phyloP scores from a whole-genome alignment of 2,329 filamentous ascomycete species.

The Pseudogymnoascus sp. region DNA sequence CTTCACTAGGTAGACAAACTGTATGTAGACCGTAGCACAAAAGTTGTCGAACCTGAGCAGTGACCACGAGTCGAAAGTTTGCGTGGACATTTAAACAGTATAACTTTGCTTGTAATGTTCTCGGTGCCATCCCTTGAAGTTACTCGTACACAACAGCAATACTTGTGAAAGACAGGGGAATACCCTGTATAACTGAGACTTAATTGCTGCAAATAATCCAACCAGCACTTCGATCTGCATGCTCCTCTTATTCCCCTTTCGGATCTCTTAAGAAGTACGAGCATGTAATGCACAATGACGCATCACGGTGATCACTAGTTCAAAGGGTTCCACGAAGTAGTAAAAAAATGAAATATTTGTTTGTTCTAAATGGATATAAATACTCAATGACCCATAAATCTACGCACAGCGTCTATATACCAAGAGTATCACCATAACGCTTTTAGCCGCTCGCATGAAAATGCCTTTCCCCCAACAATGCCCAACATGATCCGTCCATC shows the following conservation, averaged over 20 bases:
- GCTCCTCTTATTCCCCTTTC: not conserved
- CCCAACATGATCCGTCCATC: constrained; percentile 1
- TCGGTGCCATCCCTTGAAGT: not conserved
- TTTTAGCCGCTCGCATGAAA: constrained; percentile 7
- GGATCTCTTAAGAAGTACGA: not conserved
- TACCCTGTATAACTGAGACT: not conserved
- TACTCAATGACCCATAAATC: not conserved
- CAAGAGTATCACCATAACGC: constrained; percentile 6
- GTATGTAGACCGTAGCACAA: not conserved
- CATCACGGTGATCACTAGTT: not conserved
- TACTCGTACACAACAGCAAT: not conserved
- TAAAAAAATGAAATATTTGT: no score
- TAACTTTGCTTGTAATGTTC: not conserved
- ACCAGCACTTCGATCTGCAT: not conserved
- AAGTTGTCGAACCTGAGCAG: not conserved
- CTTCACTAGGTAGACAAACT: not conserved
- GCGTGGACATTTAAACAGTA: not conserved
- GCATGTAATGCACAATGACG: not conserved
- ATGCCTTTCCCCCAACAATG: constrained; percentile 5
- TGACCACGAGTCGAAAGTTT: not conserved
- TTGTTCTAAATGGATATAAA: not conserved
- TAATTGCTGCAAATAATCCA: not conserved
- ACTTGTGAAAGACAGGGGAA: not conserved
- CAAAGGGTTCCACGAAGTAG: no score
- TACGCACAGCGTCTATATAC: constrained; percentile 7